Conservation (phyloP, 164 flowering plant species). For the Annona squamosa region DNA sequence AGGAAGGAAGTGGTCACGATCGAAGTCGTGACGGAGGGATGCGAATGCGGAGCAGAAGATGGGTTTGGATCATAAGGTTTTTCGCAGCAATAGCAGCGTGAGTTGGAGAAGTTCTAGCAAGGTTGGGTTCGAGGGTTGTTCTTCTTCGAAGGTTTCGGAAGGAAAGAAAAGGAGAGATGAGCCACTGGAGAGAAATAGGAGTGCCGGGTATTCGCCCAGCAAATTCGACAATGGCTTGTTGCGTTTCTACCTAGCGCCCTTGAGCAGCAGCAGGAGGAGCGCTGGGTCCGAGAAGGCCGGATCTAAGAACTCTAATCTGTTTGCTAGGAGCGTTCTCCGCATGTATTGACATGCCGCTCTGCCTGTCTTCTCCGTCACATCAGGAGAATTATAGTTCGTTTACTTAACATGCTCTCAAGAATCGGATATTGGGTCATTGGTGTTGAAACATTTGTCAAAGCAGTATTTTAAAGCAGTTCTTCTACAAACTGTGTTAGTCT, state of each 20-base stretch:
- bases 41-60: slow-evolving; percentile 35
- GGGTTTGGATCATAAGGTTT: slow-evolving; percentile 34
- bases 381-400: not conserved
- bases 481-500: not conserved
- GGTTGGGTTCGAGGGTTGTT: slow-evolving; percentile 22
- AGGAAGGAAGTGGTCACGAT: slow-evolving; percentile 64
- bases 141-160: slow-evolving; percentile 31
- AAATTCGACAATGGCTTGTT: slow-evolving; percentile 57
- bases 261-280: slow-evolving; percentile 59
- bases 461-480: not conserved
- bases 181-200: slow-evolving; percentile 43
- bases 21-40: slow-evolving; percentile 82
- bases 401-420: not conserved
- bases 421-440: not conserved
- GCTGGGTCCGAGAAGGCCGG: slow-evolving; percentile 38
- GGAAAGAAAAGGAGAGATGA: slow-evolving; percentile 43
- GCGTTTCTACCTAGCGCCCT: slow-evolving; percentile 78
- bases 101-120: slow-evolving; percentile 54
- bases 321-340: slow-evolving; percentile 67
- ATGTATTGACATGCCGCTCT: slow-evolving; percentile 40
- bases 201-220: slow-evolving; percentile 47
- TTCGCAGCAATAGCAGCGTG: slow-evolving; percentile 72
- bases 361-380: not conserved
- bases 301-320: slow-evolving; percentile 53
- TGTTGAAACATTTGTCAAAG: not conserved